Evolutionary conservation across 345 rosid genomes (phyloP), one percentile per base, ranked within the genome.

Genomic region (Melaleuca alternifolia): DNA sequence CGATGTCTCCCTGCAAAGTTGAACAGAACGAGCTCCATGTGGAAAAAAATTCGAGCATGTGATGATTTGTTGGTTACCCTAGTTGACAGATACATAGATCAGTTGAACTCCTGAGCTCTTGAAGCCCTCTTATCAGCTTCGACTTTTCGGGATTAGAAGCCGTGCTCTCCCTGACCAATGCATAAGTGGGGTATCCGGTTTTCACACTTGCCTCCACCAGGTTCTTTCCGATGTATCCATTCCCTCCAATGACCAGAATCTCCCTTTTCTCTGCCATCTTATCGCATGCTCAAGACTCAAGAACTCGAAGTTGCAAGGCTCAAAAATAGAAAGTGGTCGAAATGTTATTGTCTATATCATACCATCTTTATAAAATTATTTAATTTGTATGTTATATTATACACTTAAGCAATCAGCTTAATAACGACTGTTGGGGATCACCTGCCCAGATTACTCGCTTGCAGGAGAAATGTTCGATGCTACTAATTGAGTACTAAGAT

Each of bases 121-220:
- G 90, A 90, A 92, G 48, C 82, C 46, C 76, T 85, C 23, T 44
- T n/a, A 90, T 84, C 85, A 92, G 84, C 59, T 91, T 50, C 48
- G 76, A 83, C 88, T 87, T 91, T 2, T 53, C 81, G 0, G 91
- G 92, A 84, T 87, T 86, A 33, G 91, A 85, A 79, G 89, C 88
- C 10, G 88, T 88, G 21, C 87, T 54, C 48, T 91, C 88, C 87
- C 92, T 89, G 57, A 92, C 88, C 86, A 89, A 37, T 77, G 87
- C 94, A 82, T 87, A 91, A n/a, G 92, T 9, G 2, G 1, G 77
- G 23, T 33, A 33, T 65, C 46, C 1, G 3, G 77, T 23, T 65
- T 65, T 8, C 24, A 1, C 1, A 16, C 77, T 65, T 65, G 77
- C 46, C 46, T 16, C 23, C 77, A 65, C 46, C 0, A 33, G 77